Conservation (phyloP, 2,329 filamentous ascomycete species). For the Sporothrix euskadiensis region DNA sequence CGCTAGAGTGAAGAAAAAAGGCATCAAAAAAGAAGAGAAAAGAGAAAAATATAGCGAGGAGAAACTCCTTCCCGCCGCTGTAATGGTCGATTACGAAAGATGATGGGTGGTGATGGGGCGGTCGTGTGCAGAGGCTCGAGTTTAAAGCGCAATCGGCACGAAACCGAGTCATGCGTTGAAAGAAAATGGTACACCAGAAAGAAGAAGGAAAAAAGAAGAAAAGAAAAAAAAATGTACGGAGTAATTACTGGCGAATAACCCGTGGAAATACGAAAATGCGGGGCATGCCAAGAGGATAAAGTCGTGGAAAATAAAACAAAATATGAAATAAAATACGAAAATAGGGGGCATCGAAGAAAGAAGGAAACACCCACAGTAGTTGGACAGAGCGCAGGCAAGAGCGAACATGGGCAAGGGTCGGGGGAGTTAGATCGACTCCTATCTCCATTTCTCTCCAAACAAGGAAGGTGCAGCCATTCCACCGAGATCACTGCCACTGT, state of each 20-base stretch:
- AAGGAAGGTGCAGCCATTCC: constrained; percentile 7
- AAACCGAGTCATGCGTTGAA: not conserved
- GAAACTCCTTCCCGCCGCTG: not conserved
- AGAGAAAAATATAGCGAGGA: not conserved
- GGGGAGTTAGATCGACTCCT: not conserved
- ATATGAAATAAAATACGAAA: constrained; percentile 16
- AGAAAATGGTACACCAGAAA: not conserved
- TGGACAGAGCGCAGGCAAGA: not conserved
- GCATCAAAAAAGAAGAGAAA: not conserved
- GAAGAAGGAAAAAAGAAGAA: not conserved
- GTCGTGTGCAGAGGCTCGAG: not conserved
- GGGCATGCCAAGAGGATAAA: not conserved
- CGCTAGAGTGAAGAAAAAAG: not conserved
- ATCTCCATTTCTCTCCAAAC: not conserved
- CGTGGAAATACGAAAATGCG: constrained; percentile 13
- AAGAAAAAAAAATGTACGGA: not conserved
- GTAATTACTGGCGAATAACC: constrained; percentile 8
- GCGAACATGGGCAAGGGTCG: not conserved
- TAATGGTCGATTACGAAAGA: not conserved
- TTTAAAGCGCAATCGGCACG: not conserved
- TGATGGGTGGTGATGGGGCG: not conserved
- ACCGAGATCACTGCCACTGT: not conserved
- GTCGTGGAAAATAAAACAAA: not conserved
- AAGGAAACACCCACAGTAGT: not conserved
- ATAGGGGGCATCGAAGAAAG: not conserved